A percentile compares a stretch with the other conserved stretches of the same genome.
Conservation (phyloP, 306 rosid species). For the Medicago lupulina region DNA sequence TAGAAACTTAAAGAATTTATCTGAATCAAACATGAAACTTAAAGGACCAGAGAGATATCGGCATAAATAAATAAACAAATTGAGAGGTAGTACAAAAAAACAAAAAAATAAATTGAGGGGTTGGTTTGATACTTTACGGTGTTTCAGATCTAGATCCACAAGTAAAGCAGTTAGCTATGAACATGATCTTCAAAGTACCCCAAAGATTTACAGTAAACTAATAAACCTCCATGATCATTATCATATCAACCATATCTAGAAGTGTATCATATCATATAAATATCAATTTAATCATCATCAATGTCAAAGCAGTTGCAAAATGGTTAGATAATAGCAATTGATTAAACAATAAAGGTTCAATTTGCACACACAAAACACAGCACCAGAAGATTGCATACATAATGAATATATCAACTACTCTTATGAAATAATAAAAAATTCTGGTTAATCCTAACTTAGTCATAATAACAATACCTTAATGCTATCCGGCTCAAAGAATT, state of each 20-base stretch:
- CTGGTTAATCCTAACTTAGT: slow-evolving; percentile 12
- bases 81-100: neutral
- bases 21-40: no score
- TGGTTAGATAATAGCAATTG: neutral
- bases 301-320: neutral
- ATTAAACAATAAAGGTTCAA: neutral
- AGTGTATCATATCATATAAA: slow-evolving; percentile 9
- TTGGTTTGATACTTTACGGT: neutral
- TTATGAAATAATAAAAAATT: neutral
- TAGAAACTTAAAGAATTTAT: no score
- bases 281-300: slow-evolving; percentile 9
- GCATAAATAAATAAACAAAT: neutral
- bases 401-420: slow-evolving; percentile 5
- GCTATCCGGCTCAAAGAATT: no score
- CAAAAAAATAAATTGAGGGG: neutral
- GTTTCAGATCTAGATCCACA: slow-evolving; percentile 39
- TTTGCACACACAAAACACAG: slow-evolving; percentile 30
- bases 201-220: neutral
- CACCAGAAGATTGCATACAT: neutral
- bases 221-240: neutral
- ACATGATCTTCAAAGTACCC: neutral
- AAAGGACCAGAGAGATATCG: no score
- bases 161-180: neutral
- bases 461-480: neutral
- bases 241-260: neutral